Evolutionary conservation across 1,284 basidiomycete genomes (phyloP).

Genomic region (Veloporphyrellus conicus): DNA sequence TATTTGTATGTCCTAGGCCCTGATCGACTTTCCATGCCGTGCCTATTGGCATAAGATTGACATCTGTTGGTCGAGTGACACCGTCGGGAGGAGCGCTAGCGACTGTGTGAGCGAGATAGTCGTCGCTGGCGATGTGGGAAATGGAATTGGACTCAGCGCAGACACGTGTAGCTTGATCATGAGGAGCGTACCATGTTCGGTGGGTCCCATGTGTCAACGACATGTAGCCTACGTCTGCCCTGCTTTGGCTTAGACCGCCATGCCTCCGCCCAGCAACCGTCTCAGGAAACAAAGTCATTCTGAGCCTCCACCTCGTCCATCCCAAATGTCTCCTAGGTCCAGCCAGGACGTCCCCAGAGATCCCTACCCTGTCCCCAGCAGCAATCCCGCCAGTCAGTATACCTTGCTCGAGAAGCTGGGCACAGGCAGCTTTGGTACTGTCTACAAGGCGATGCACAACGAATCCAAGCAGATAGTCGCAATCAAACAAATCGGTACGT

Average conservation of each 20-base stretch:
- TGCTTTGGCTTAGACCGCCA: constrained; percentile 31
- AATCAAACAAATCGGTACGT: constrained; percentile 93
- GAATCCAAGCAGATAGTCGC: constrained; percentile 92
- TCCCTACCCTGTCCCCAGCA: constrained; percentile 65
- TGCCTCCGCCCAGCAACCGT: constrained; percentile 43
- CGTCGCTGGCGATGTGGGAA: constrained; percentile 6
- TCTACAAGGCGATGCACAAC: constrained; percentile 96
- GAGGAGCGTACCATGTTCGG: constrained; percentile 18
- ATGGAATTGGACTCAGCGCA: constrained; percentile 1
- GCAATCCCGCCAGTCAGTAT: constrained; percentile 84
- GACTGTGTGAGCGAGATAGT: not conserved
- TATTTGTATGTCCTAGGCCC: constrained; percentile 44
- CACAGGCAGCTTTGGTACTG: constrained; percentile 94
- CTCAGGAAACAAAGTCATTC: constrained; percentile 42
- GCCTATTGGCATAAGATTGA: constrained; percentile 10
- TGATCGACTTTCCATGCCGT: constrained; percentile 36
- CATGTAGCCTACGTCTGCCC: constrained; percentile 3
- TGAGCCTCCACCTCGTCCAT: constrained; percentile 42
- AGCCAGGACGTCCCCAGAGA: constrained; percentile 44
- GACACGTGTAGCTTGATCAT: constrained; percentile 26
- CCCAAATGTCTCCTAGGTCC: constrained; percentile 46
- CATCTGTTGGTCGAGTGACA: not conserved
- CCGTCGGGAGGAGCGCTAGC: too few relatives aligned
- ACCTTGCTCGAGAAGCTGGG: constrained; percentile 93
- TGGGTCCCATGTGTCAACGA: constrained; percentile 11